Evolutionary conservation across 2,329 filamentous ascomycete genomes (phyloP), one percentile per base, ranked within the genome.

Genomic region (Raffaelea albimanens): DNA sequence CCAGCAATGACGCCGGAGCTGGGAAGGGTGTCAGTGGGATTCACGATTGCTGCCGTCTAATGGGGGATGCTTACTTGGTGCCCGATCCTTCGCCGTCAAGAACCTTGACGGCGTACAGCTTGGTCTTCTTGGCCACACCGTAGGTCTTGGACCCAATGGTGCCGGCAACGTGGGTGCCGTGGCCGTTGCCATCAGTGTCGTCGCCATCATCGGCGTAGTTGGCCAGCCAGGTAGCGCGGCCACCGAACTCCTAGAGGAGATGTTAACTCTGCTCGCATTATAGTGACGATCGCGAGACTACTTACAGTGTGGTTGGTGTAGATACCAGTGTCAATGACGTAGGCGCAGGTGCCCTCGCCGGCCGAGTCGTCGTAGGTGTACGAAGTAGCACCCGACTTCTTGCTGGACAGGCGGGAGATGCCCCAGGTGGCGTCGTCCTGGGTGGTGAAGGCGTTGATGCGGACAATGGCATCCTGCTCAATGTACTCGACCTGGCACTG

Each of bases 321-420:
- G 50, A 74, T 69, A 52, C 71, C 71, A 2, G 71, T 73, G 59
- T 75, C 71, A 50, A 75, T 67, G 45, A 75, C 56, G 44, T 61
- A 62, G n/a, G 60, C 48, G 50, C 60, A 62, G 22, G 58, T 60
- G 29, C 58, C 60, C 23, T 51, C 57, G 29, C 60, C 60, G 43
- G 57, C 58, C 34, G 43, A 52, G 50, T 52, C 51, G 50, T 62
- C 60, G 52, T 61, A 61, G n/a, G 45, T 46, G 51, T 62, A 62
- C 42, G 53, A 52, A 44, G 56, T 56, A 25, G 52, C 51, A 33
- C 53, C 56, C 10, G 18, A 39, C 21, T 53, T 18, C 40, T 47
- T 48, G 51, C 49, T 48, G n/a, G 59, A 61, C 40, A 62, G 49
- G 47, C 58, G 57, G 34, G 50, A 54, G 19, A 62, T 45, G 40